Base-by-base conservation (phyloP, 257 asterid species). In the Sherardia arvensis region DNA sequence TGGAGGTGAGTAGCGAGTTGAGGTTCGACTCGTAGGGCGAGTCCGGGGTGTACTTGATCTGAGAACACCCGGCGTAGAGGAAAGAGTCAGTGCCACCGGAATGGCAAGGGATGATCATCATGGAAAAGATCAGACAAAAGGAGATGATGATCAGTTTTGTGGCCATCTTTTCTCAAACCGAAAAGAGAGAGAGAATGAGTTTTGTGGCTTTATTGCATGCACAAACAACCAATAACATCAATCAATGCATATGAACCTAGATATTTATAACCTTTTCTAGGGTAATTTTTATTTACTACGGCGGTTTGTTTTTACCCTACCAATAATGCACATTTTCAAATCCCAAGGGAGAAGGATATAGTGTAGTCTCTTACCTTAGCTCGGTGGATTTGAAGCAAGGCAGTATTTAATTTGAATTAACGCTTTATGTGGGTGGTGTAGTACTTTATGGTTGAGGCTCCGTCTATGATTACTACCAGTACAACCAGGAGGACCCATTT, bases 21-120 rank as follows among this genome's bases (percentile, higher is more conserved):
- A 92, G 95, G 29, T 92, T 89, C 3, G 90, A 79, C 64, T 84
- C 87, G 76, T 72, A 92, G 18, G 85, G 79, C 7, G 97, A 87
- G 63, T 63, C 72, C 18, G 91, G 73, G 0, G 78, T 17, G 73
- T 85, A 89, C 66, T 87, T 92, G 21, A 84, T 64, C 78, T 69
- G 95, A 1, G 99, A 75, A 67, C 99, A 92, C 12, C 97, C 97
- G 67, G 81, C 96, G 61, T 92, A 85, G 70, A 85, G 67, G 65
- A 88, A 84, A 1, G 83, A 38, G 29, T 84, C 85, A 12, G 36
- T 34, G 1, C 78, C n/a, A n/a, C n/a, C 73, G 55, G 82, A 76
- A 58, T 67, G 33, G 32, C 60, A 61, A 15, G 72, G 64, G 4
- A 71, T 55, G 18, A 47, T 70, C 73, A 75, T 55, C 69, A 79